Conservation (phyloP, 805 yeast genomes). For the Candida khao-thaluensis region DNA sequence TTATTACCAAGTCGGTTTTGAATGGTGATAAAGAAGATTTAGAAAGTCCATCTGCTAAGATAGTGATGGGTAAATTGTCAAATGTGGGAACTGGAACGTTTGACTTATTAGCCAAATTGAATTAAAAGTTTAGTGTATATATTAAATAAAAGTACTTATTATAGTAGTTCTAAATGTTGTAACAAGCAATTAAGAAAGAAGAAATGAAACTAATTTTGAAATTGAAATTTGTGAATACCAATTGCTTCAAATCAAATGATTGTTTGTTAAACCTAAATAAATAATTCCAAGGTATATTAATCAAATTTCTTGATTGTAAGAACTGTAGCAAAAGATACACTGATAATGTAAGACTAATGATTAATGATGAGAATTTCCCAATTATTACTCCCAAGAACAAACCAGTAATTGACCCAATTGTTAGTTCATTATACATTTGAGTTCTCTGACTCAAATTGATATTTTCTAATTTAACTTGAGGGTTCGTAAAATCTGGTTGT, state of each 20-base stretch:
- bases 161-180: conserved; percentile 32
- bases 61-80: conserved; percentile 87
- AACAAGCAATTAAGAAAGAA: conserved; percentile 60
- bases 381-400: conserved; percentile 55
- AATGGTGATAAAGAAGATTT: conserved; percentile 87
- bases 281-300: conserved; percentile 45
- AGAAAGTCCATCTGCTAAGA: conserved; percentile 89
- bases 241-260: conserved; percentile 45
- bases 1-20: conserved; percentile 92
- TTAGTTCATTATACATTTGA: conserved; percentile 52
- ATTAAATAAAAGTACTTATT: conserved; percentile 1
- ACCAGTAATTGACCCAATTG: conserved; percentile 64
- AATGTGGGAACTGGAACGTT: conserved; percentile 96
- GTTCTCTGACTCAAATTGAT: conserved; percentile 21
- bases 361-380: conserved; percentile 58
- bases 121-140: conserved; percentile 7
- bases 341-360: conserved; percentile 51
- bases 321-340: conserved; percentile 48
- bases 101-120: conserved; percentile 58
- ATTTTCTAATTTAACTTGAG: background rate
- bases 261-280: conserved; percentile 32
- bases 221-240: conserved; percentile 59
- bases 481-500: conserved; percentile 1
- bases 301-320: conserved; percentile 54
- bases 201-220: conserved; percentile 57